phyloP scores from a whole-genome alignment of 148 eudicot species.

The Mesembryanthemum crystallinum region DNA sequence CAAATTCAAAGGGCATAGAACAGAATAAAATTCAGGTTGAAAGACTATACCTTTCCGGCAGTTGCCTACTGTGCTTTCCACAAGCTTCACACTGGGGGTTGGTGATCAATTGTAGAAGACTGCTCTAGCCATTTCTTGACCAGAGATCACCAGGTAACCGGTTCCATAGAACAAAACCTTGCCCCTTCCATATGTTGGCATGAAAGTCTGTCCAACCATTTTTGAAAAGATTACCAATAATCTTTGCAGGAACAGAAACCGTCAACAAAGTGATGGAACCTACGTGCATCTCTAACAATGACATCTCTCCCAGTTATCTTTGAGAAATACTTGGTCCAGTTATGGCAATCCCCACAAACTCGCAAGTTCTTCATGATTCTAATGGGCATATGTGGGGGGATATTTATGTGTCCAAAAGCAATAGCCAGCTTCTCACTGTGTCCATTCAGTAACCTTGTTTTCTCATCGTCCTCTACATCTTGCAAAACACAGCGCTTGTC shows the following conservation, averaged over 20 bases:
- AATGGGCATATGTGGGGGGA: conserved; percentile 17
- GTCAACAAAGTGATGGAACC: conserved; percentile 27
- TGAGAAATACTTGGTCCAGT: conserved; percentile 20
- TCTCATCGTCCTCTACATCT: conserved; percentile 31
- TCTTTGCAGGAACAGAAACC: conserved; percentile 20
- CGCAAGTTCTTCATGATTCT: conserved; percentile 25
- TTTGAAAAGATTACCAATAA: neutral
- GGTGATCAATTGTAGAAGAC: neutral
- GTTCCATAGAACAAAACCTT: neutral
- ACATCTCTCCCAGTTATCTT: conserved; percentile 23
- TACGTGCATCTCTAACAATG: conserved; percentile 28
- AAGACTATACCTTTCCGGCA: neutral
- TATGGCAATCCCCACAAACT: conserved; percentile 34
- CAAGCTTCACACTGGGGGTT: neutral
- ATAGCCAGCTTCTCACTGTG: conserved; percentile 31
- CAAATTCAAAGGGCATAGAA: neutral
- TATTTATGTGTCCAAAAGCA: conserved; percentile 20
- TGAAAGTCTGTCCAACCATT: neutral
- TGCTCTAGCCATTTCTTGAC: neutral
- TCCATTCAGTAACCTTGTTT: conserved; percentile 14
- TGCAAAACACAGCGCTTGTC: conserved; percentile 27
- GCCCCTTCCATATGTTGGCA: neutral
- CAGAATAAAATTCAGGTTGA: neutral
- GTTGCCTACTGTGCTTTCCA: neutral
- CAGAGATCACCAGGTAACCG: neutral